A percentile compares a stretch with the other conserved stretches of the same genome.
These are phyloP conservation scores for Colletotrichum sp. DNA, from an alignment of 2,329 filamentous ascomycete species.

Conservation along the genomic window DNA sequence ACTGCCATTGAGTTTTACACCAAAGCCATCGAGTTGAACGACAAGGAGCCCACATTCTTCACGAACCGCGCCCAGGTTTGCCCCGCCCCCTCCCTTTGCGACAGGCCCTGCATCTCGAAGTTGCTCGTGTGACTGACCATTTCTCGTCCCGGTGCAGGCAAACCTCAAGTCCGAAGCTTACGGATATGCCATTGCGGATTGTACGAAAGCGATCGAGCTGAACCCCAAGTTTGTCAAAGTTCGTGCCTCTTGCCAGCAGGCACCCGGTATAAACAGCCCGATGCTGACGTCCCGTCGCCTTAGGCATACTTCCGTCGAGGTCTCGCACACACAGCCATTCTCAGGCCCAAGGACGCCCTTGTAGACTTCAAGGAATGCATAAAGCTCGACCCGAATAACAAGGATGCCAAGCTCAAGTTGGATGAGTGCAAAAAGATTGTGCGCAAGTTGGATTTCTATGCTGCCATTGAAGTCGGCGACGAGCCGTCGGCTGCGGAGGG, in stretches of 20 bases:
- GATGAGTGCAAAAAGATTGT: constrained; percentile 95
- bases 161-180: constrained; percentile 96
- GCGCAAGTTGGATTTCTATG: constrained; percentile 89
- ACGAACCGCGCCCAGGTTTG: constrained; percentile 91
- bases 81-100: neutral
- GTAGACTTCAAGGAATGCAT: constrained; percentile 93
- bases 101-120: neutral
- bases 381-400: constrained; percentile 85
- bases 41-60: constrained; percentile 86
- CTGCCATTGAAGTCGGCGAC: constrained; percentile 92
- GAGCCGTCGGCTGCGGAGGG: constrained; percentile 92
- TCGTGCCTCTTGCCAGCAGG: constrained; percentile 24
- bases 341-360: constrained; percentile 86
- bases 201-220: constrained; percentile 88
- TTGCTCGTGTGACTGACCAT: constrained; percentile 53
- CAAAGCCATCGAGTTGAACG: constrained; percentile 84
- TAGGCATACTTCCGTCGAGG: constrained; percentile 95
- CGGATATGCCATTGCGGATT: constrained; percentile 90
- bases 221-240: constrained; percentile 91
- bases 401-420: constrained; percentile 88
- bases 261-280: neutral
- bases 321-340: constrained; percentile 87
- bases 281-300: constrained; percentile 20
- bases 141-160: constrained; percentile 58
- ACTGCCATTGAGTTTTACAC: constrained; percentile 83